Conservation (phyloP, 768 basidiomycete species). For the Xanthoconium purpureum region DNA sequence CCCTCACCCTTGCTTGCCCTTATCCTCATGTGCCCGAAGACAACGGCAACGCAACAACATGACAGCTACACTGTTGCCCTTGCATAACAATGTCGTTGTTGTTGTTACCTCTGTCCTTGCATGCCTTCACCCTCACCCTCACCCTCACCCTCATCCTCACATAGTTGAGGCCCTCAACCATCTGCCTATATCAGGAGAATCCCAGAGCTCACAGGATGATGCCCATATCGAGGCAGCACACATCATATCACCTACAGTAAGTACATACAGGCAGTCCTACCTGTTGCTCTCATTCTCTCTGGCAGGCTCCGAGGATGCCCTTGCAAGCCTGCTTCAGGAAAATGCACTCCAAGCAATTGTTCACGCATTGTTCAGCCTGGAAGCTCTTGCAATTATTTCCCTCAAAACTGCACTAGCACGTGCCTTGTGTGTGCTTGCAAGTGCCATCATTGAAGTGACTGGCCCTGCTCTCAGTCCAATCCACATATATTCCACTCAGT, state of each 20-base stretch:
- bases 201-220: conserved; percentile 43
- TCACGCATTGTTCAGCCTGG: conserved; percentile 52
- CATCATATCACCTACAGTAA: conserved; percentile 66
- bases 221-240: conserved; percentile 72
- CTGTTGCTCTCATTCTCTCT: background rate
- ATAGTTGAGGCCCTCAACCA: conserved; percentile 37
- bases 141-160: too few relatives aligned
- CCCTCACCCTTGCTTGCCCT: too few relatives aligned
- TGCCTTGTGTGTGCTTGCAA: conserved; percentile 56
- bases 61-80: too few relatives aligned
- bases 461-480: conserved; percentile 73
- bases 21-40: too few relatives aligned
- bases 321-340: conserved; percentile 52
- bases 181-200: conserved; percentile 30
- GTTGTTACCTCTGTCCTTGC: too few relatives aligned
- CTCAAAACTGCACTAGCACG: conserved; percentile 61
- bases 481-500: conserved; percentile 30
- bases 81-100: too few relatives aligned
- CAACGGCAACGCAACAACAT: too few relatives aligned
- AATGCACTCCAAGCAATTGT: conserved; percentile 61
- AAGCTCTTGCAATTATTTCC: conserved; percentile 31
- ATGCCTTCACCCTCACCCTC: too few relatives aligned
- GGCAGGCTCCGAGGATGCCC: conserved; percentile 60
- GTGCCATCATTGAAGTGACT: conserved; percentile 61
- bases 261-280: background rate